Evolutionary conservation across 192 early-diverging fungal species (phyloP).

Genomic region (Coemansia erecta): DNA sequence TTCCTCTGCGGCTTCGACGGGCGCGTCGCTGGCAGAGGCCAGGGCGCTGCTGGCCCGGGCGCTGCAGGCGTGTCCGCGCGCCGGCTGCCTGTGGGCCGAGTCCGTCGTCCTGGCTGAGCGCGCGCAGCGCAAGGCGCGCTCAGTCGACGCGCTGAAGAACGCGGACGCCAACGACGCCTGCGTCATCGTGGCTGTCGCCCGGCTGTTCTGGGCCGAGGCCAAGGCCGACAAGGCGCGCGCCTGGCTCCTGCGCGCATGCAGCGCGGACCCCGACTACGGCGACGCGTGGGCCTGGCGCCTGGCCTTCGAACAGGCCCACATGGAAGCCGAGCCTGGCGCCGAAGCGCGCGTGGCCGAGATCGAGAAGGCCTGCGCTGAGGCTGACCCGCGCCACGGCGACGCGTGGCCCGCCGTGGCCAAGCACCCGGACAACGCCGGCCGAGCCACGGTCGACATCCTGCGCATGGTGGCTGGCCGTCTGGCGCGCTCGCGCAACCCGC

Average conservation of each 20-base stretch:
- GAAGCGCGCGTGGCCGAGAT: constrained; percentile 44
- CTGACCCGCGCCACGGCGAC: constrained; percentile 90
- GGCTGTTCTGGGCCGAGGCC: constrained; percentile 91
- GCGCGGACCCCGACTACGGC: constrained; percentile 82
- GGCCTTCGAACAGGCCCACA: constrained; percentile 74
- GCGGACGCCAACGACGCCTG: constrained; percentile 77
- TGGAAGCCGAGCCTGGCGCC: constrained; percentile 10
- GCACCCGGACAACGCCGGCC: constrained; percentile 47
- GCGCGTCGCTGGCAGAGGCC: constrained; percentile 57
- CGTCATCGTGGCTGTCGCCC: constrained; percentile 77
- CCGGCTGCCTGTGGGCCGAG: constrained; percentile 86
- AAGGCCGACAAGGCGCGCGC: constrained; percentile 89
- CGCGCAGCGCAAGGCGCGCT: constrained; percentile 81
- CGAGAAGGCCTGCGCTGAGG: constrained; percentile 64
- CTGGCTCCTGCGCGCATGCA: constrained; percentile 86
- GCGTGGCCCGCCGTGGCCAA: constrained; percentile 82
- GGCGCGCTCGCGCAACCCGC: too few relatives aligned
- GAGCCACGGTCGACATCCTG: constrained; percentile 19
- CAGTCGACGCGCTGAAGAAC: constrained; percentile 87
- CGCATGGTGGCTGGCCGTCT: not conserved
- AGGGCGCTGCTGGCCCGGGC: constrained; percentile 81
- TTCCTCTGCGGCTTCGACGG: too few relatives aligned
- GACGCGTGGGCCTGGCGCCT: constrained; percentile 96
- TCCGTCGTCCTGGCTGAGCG: constrained; percentile 82
- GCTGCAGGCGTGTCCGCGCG: constrained; percentile 87